These are phyloP conservation scores for Ogataea trehaloabstinens DNA, from an alignment of 805 yeast species.

Conservation along the genomic window DNA sequence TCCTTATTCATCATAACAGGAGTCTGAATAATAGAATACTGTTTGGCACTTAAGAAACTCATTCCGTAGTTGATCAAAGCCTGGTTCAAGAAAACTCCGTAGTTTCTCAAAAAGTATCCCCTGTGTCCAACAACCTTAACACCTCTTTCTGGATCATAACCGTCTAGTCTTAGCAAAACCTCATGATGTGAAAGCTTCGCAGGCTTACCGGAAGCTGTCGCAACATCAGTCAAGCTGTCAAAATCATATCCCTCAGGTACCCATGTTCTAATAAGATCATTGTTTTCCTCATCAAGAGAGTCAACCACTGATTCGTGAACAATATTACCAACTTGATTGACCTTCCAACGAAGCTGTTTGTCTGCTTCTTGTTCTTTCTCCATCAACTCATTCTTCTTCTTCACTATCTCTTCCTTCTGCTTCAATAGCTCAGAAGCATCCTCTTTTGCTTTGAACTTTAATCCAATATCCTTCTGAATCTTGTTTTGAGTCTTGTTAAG, in stretches of 20 bases:
- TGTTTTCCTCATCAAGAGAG: constrained; percentile 86
- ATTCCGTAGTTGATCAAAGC: constrained; percentile 97
- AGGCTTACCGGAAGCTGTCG: constrained; percentile 73
- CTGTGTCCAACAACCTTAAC: constrained; percentile 97
- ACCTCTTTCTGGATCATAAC: constrained; percentile 99
- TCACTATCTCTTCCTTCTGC: constrained; percentile 73
- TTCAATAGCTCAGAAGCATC: constrained; percentile 83
- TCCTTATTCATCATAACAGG: constrained; percentile 99
- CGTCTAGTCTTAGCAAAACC: constrained; percentile 88
- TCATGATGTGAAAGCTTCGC: constrained; percentile 93
- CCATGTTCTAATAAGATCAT: constrained; percentile 86
- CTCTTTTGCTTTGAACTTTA: constrained; percentile 90
- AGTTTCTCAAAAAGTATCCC: constrained; percentile 92
- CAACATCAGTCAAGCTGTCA: constrained; percentile 56
- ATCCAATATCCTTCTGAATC: constrained; percentile 90
- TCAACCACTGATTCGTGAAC: constrained; percentile 90
- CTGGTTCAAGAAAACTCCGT: constrained; percentile 96
- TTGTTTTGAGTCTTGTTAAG: constrained; percentile 84
- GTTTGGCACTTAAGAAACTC: constrained; percentile 68
- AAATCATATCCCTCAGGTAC: constrained; percentile 61
- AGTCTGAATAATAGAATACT: constrained; percentile 90
- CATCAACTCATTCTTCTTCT: constrained; percentile 63
- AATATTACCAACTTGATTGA: constrained; percentile 87
- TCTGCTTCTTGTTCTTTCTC: constrained; percentile 80
- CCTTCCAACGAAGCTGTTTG: constrained; percentile 68